Evolutionary conservation across 1,284 basidiomycete species (phyloP).

Genomic region (Pseudozyma tsukubaensis): DNA sequence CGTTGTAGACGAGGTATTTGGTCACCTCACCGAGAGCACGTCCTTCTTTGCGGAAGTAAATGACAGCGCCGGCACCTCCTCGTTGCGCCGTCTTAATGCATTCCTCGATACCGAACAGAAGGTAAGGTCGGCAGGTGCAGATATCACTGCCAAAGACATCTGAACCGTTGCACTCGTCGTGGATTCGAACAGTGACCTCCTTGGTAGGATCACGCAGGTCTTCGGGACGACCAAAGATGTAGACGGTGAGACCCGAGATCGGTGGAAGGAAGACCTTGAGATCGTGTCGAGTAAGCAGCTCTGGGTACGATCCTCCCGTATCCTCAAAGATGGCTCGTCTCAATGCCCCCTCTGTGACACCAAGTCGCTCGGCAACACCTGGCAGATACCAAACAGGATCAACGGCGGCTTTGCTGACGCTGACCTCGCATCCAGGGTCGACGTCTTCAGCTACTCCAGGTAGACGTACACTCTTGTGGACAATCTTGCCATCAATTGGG

Average conservation of each 20-base stretch:
- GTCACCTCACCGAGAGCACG: slow-evolving; percentile 86
- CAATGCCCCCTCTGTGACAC: slow-evolving; percentile 79
- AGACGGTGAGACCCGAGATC: slow-evolving; percentile 89
- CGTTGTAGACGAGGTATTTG: slow-evolving; percentile 80
- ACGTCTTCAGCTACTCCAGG: slow-evolving; percentile 53
- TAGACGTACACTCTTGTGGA: slow-evolving; percentile 50
- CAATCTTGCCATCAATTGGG: slow-evolving; percentile 83
- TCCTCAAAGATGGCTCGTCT: slow-evolving; percentile 93
- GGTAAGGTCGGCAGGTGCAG: slow-evolving; percentile 92
- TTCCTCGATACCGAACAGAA: slow-evolving; percentile 92
- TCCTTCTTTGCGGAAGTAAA: slow-evolving; percentile 95
- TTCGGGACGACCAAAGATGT: slow-evolving; percentile 78
- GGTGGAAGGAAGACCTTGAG: slow-evolving; percentile 96
- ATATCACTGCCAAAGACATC: slow-evolving; percentile 87
- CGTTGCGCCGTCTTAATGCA: slow-evolving; percentile 86
- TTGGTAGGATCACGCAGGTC: slow-evolving; percentile 69
- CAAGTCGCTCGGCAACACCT: slow-evolving; percentile 72
- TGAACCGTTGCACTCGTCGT: slow-evolving; percentile 90
- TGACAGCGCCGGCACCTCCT: slow-evolving; percentile 89
- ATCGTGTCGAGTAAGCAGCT: slow-evolving; percentile 92
- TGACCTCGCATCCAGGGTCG: slow-evolving; percentile 86
- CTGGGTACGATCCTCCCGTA: slow-evolving; percentile 92
- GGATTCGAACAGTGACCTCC: slow-evolving; percentile 89
- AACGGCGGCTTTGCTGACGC: slow-evolving; percentile 77
- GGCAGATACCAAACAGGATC: slow-evolving; percentile 90